Evolutionary conservation across 192 early-diverging fungal species (phyloP), one percentile per base, ranked within the genome.

Genomic region (Umbelopsis ramanniana): DNA sequence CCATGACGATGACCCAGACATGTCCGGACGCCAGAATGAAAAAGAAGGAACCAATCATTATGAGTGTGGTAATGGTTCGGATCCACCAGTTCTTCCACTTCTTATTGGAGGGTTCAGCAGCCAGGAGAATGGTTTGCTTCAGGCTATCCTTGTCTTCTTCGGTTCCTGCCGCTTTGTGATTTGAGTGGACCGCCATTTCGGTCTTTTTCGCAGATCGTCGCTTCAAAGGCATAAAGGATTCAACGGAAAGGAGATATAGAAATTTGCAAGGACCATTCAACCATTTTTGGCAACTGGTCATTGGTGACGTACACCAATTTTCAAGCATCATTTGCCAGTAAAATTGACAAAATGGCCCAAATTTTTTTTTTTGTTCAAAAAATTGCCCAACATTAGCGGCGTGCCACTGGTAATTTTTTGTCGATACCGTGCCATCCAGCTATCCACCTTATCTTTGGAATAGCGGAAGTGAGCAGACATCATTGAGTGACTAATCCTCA

Each of bases 11-110:
- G 43, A 95, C 93, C 79, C 87, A 89, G n/a, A 91, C 73, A 70
- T 93, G 95, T 8, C 97, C 97, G 26, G 87, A 80, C 54, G 89
- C 90, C 21, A 94, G 81, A 37, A 90, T 86, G 35, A 82, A 78
- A 72, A 93, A 87, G 79, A 97, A 96, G 46, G 88, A 87, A 50
- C 78, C 86, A 70, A 98, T 94, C 97, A 98, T 98, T 43, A 95
- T 84, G 46, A 96, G 82, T 19, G 95, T 97, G 82, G 91, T 92
- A 19, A 93, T 76, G 23, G 92, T 91, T 66, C 97, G 89, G 55
- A 92, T 89, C 76, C 89, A 88, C 91, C 92, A 91, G 79, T 94
- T 95, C 52, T 79, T 81, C 94, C 94, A 95, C 71, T 90, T 89
- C 66, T 82, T 78, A 14, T 70, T 69, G 10, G 82, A 60, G 22